phyloP scores from a whole-genome alignment of 257 asterid genomes.

The Przewalskia tangutica region DNA sequence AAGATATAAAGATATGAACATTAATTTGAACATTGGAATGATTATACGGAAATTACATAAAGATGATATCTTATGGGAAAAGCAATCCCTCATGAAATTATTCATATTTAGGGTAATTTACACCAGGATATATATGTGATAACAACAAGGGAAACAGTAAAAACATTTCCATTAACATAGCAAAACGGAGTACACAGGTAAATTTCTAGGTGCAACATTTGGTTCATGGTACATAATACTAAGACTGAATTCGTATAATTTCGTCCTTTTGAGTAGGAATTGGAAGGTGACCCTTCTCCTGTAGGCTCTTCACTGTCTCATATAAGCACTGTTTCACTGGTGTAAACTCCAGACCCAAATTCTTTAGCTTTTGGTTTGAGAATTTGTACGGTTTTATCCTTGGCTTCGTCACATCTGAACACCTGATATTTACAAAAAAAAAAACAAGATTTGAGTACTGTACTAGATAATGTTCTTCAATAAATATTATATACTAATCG shows the following conservation, averaged over 20 bases:
- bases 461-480: too few relatives aligned
- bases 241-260: slow-evolving; percentile 29
- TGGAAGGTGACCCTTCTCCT: slow-evolving; percentile 74
- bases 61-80: background rate
- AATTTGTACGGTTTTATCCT: slow-evolving; percentile 69
- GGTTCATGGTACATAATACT: background rate
- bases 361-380: slow-evolving; percentile 75
- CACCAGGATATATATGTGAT: background rate
- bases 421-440: slow-evolving; percentile 32
- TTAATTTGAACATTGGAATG: background rate
- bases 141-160: background rate
- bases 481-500: background rate
- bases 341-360: slow-evolving; percentile 71
- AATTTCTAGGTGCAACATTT: background rate
- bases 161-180: background rate
- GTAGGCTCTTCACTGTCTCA: slow-evolving; percentile 76
- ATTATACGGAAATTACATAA: background rate
- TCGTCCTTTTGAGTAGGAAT: slow-evolving; percentile 45
- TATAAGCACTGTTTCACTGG: slow-evolving; percentile 67
- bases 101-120: background rate
- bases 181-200: background rate
- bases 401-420: slow-evolving; percentile 73
- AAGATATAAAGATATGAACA: too few relatives aligned
- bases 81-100: background rate
- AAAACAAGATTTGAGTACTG: background rate